phyloP scores from a whole-genome alignment of 2,329 filamentous ascomycete genomes.

The Alternaria ventricosa region DNA sequence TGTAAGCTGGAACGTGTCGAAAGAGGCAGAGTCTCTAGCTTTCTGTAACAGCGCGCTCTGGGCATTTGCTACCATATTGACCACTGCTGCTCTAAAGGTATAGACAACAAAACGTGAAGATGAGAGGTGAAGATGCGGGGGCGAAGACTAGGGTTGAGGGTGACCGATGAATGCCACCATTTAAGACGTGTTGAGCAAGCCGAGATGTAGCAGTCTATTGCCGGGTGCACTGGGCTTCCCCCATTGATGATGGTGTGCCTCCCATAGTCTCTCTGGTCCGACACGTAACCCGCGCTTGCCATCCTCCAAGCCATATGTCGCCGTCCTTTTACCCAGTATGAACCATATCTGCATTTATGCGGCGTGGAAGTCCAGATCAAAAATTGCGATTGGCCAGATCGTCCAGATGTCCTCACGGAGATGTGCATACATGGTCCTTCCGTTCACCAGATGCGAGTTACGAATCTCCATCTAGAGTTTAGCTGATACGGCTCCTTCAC shows the following conservation, averaged over 20 bases:
- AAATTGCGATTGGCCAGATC: background rate
- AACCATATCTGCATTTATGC: background rate
- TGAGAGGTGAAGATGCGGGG: background rate
- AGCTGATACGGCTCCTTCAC: background rate
- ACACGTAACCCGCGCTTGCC: background rate
- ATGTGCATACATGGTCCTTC: background rate
- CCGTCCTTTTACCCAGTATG: background rate
- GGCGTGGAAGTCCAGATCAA: background rate
- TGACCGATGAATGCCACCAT: background rate
- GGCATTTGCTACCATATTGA: background rate
- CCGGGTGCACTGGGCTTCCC: background rate
- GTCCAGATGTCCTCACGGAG: background rate
- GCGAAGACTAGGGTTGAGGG: background rate
- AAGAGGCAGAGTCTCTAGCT: slow-evolving; percentile 13
- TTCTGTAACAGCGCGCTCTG: slow-evolving; percentile 15
- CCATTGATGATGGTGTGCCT: background rate
- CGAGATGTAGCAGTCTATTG: background rate
- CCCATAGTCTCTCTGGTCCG: background rate
- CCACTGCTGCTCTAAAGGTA: background rate
- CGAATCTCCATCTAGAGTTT: background rate
- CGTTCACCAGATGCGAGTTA: background rate
- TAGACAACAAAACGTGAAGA: background rate
- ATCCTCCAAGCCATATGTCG: background rate
- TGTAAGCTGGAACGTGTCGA: slow-evolving; percentile 11
- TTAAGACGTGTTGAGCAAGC: background rate